Evolutionary conservation across 1,139 yeast species (phyloP), one percentile per base, ranked within the genome.

Genomic region (Magnusiomyces ingens): DNA sequence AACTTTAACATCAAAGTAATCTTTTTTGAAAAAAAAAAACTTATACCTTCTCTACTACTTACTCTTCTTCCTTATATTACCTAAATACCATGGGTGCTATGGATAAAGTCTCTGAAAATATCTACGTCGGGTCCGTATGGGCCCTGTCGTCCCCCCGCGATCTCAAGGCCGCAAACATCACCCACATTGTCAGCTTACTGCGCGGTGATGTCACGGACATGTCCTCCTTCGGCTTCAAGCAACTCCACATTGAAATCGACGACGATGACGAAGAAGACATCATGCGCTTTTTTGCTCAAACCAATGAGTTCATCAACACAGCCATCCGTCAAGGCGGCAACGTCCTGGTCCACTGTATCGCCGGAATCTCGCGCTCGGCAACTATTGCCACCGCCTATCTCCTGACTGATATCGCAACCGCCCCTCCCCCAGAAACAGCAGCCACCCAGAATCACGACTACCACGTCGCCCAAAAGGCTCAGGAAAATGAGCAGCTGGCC

Each of bases 331-430:
- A 48, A 2, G 61, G 62, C 41, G 57, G 55, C 42, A 55, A 65
- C 5, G 66, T 71, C 5, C 62, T 73, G 17, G 72, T 74, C 17
- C 76, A 72, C 56, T 74, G 71, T 58, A 88, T 90, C 54, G 96
- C 96, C 35, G 99, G 99, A 1, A 79, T 82, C 29, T 87, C 96
- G 1, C 73, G 99, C 59, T 85, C 96, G 1, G 88, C 81, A 0
- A 72, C 95, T 0, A 73, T 89, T 36, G 73, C 82, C 13, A 75
- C 83, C 44, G 95, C 95, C 1, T 93, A 85, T 66, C 69, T 93
- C 57, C 90, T 93, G 94, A 79, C 26, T 19, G 12, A 37, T 42
- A 12, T 18, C 19, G 18, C 44, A 8, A 37, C 40, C n/a, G 12
- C 22, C 2, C 18, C 15, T 11, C 15, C 29, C 13, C 6, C 15